A percentile compares a stretch with the other conserved stretches of the same genome.
Conservation (phyloP, 164 flowering plant genomes). For the Sextonia rubra region DNA sequence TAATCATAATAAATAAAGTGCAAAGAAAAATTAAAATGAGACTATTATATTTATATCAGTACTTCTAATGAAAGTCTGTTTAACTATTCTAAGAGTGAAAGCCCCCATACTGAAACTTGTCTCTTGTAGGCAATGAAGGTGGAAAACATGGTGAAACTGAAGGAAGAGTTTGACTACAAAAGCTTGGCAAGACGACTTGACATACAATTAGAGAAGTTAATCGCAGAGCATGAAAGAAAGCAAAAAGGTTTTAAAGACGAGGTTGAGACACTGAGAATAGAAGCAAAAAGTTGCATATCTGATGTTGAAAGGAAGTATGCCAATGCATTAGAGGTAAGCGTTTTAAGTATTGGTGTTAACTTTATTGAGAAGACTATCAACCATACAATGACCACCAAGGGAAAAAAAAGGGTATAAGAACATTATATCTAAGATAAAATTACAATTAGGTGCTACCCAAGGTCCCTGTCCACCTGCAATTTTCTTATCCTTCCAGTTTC, state of each 20-base stretch:
- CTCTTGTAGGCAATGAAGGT: conserved; percentile 89
- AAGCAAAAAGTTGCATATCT: conserved; percentile 51
- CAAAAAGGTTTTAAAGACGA: conserved; percentile 76
- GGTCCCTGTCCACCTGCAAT: no score
- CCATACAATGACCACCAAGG: no score
- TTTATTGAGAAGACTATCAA: no score
- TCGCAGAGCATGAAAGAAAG: conserved; percentile 83
- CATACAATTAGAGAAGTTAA: conserved; percentile 73
- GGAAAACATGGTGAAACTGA: conserved; percentile 91
- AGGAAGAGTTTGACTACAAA: conserved; percentile 98
- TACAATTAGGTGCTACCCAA: no score
- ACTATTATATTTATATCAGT: not conserved
- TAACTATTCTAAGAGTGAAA: not conserved
- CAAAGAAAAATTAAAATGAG: no score
- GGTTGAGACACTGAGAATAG: conserved; percentile 49
- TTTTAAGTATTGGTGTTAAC: no score
- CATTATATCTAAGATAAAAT: no score
- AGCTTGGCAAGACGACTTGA: conserved; percentile 84
- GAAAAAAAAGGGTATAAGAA: no score
- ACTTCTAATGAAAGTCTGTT: not conserved
- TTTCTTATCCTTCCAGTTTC: no score
- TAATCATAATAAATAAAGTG: not conserved
- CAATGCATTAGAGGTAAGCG: conserved; percentile 70
- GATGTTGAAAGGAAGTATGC: conserved; percentile 66
- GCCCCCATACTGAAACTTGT: not conserved